Evolutionary conservation across 257 asterid genomes (phyloP).

Genomic region (Pogostemon cablin): DNA sequence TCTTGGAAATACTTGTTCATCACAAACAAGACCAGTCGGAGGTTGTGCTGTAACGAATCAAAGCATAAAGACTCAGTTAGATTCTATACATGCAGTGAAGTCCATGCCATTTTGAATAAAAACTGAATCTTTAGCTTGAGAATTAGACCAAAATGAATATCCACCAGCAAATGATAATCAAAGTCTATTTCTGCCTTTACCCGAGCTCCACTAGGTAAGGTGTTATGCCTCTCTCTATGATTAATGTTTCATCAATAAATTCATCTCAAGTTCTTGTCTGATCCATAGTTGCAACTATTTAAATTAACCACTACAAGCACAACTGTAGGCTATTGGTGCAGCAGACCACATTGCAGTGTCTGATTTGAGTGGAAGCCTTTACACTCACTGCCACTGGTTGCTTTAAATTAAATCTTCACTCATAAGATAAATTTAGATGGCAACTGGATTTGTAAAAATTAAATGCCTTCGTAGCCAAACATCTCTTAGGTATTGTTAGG

Average conservation of each 20-base stretch:
- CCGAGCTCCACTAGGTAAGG: background rate
- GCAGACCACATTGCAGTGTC: background rate
- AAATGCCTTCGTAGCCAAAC: background rate
- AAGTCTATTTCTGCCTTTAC: background rate
- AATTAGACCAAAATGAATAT: background rate
- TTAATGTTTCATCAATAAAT: background rate
- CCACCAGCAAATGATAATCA: slow-evolving; percentile 4
- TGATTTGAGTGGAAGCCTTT: slow-evolving; percentile 15
- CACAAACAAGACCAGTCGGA: slow-evolving; percentile 86
- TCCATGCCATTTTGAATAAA: slow-evolving; percentile 18
- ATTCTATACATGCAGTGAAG: background rate
- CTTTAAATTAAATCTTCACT: background rate
- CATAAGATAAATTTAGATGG: slow-evolving; percentile 14
- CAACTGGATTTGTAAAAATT: no score
- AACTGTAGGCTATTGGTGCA: slow-evolving; percentile 12
- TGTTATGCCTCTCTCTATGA: background rate
- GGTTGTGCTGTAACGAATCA: slow-evolving; percentile 78
- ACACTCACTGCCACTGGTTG: slow-evolving; percentile 22
- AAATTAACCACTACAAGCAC: slow-evolving; percentile 23
- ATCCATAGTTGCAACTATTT: slow-evolving; percentile 9
- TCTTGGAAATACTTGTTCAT: slow-evolving; percentile 93
- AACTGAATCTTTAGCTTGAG: background rate
- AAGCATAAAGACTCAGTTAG: slow-evolving; percentile 30
- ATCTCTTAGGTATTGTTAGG: background rate
- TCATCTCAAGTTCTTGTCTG: slow-evolving; percentile 1